These are phyloP conservation scores for Ziziphus jujuba DNA, from an alignment of 306 rosid species.

Conservation along the genomic window DNA sequence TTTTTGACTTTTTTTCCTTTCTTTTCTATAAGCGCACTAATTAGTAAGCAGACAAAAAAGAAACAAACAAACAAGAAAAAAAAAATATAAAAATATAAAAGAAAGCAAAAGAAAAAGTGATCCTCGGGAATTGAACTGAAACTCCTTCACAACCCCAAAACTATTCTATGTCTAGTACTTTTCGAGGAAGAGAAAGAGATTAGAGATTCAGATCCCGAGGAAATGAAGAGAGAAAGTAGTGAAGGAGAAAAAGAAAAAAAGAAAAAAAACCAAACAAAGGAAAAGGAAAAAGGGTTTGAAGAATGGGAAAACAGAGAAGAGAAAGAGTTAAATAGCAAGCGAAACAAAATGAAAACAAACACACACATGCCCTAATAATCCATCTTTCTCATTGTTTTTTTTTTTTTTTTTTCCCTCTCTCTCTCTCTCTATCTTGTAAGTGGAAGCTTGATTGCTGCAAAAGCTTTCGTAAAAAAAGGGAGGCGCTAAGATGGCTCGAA, in stretches of 20 bases:
- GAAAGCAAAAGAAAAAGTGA: constrained; percentile 20
- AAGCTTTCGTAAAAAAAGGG: constrained; percentile 61
- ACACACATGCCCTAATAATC: constrained; percentile 58
- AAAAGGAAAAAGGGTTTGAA: constrained; percentile 23
- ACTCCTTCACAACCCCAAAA: not conserved
- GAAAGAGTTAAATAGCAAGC: constrained; percentile 56
- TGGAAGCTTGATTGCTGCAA: constrained; percentile 81
- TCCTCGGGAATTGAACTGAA: constrained; percentile 61
- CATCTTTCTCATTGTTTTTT: constrained; percentile 36
- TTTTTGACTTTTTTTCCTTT: constrained; percentile 1
- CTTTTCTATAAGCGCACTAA: not conserved
- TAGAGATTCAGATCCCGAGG: constrained; percentile 69
- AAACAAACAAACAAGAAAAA: constrained; percentile 20
- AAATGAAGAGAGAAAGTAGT: constrained; percentile 21
- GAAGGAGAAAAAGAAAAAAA: constrained; percentile 25
- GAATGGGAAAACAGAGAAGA: constrained; percentile 52
- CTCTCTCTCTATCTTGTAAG: constrained; percentile 60
- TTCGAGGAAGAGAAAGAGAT: constrained; percentile 27
- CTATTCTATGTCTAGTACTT: constrained; percentile 15
- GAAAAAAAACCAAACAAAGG: constrained; percentile 5
- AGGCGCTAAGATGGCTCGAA: constrained; percentile 70
- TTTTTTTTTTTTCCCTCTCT: constrained; percentile 1
- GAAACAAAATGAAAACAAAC: constrained; percentile 13
- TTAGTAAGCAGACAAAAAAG: constrained; percentile 31
- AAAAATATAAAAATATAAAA: constrained; percentile 6